These are phyloP conservation scores for Oidium heveae DNA, from an alignment of 2,329 filamentous ascomycete species.

Conservation along the genomic window DNA sequence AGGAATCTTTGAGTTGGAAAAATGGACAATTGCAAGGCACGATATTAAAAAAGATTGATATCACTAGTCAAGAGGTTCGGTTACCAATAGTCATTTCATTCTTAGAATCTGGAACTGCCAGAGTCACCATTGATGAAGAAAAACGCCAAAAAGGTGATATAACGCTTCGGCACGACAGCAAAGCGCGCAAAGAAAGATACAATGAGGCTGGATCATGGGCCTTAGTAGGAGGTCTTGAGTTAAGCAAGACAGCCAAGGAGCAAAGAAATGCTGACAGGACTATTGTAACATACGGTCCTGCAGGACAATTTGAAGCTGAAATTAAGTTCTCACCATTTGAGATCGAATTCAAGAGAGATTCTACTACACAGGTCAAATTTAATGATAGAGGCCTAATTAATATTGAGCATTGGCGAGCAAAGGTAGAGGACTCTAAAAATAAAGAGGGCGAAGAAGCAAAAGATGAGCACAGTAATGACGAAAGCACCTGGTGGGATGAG, in stretches of 20 bases:
- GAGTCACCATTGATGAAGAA: slow-evolving; percentile 79
- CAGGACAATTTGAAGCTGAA: slow-evolving; percentile 52
- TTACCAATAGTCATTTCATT: slow-evolving; percentile 73
- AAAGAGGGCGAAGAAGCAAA: slow-evolving; percentile 16
- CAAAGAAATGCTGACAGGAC: slow-evolving; percentile 39
- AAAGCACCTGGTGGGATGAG: slow-evolving; percentile 96
- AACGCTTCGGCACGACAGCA: slow-evolving; percentile 61
- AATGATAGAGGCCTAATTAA: slow-evolving; percentile 83
- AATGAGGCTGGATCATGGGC: slow-evolving; percentile 76
- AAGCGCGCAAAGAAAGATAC: slow-evolving; percentile 72
- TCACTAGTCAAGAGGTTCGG: slow-evolving; percentile 40
- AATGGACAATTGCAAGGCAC: slow-evolving; percentile 57
- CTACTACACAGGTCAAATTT: slow-evolving; percentile 57
- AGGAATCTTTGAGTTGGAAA: slow-evolving; percentile 48
- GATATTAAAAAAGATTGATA: slow-evolving; percentile 55
- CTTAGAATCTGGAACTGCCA: slow-evolving; percentile 66
- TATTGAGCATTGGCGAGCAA: slow-evolving; percentile 82
- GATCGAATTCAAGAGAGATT: slow-evolving; percentile 69
- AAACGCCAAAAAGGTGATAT: slow-evolving; percentile 74
- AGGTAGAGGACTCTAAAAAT: slow-evolving; percentile 32
- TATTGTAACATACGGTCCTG: slow-evolving; percentile 58
- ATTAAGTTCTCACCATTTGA: slow-evolving; percentile 64
- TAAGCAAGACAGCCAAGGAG: slow-evolving; percentile 47
- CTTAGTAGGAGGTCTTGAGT: slow-evolving; percentile 54
- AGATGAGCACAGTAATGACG: slow-evolving; percentile 31